Percentiles rank a stretch among this genome's conserved stretches.
These are phyloP conservation scores for Spiromastix sp. DNA, from an alignment of 2,329 filamentous ascomycete species.

Conservation along the genomic window DNA sequence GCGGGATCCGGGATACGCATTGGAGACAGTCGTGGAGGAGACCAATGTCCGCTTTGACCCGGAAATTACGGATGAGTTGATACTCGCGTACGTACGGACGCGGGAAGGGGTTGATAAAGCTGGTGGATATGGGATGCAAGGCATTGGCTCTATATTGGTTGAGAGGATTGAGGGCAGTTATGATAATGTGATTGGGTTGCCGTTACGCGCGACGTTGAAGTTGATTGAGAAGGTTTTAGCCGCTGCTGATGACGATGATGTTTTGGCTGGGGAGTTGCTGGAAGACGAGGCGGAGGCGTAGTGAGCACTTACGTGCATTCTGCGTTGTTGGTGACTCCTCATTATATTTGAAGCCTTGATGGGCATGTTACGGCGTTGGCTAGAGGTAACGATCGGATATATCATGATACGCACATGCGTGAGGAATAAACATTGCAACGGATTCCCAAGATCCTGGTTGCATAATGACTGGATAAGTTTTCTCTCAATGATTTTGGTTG, in stretches of 20 bases:
- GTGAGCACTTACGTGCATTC: no score
- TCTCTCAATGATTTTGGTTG: no score
- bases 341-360: no score
- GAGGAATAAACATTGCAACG: no score
- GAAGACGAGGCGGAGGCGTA: conserved; percentile 32
- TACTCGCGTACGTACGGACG: conserved; percentile 58
- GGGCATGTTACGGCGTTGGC: no score
- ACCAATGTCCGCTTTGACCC: conserved; percentile 80
- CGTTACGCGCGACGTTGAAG: conserved; percentile 64
- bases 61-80: conserved; percentile 67
- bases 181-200: conserved; percentile 91
- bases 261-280: conserved; percentile 30
- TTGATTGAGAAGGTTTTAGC: conserved; percentile 77
- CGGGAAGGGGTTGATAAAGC: conserved; percentile 93
- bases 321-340: no score
- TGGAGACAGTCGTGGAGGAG: conserved; percentile 77
- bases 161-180: conserved; percentile 81
- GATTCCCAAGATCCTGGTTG: no score
- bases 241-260: conserved; percentile 57
- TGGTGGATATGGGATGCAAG: conserved; percentile 90
- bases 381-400: no score
- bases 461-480: no score
- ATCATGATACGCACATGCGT: no score
- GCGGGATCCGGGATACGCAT: conserved; percentile 71
- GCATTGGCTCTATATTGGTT: conserved; percentile 73